A percentile compares a stretch with the other conserved stretches of the same genome.
Evolutionary conservation across 495 filamentous ascomycete species (phyloP).

Genomic region (Penicillium silybi): DNA sequence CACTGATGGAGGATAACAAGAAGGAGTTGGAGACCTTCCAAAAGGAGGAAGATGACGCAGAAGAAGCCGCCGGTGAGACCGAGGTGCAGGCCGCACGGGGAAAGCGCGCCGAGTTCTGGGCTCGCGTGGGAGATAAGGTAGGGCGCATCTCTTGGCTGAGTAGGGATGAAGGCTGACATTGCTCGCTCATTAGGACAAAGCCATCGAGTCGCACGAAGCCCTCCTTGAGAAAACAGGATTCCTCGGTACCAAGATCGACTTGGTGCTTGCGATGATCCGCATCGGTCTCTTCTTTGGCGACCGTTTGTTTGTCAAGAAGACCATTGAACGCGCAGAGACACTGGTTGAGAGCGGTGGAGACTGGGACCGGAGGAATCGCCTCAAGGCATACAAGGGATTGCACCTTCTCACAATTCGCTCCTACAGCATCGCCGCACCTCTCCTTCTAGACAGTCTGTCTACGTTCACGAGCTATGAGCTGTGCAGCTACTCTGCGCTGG

Average conservation of each 20-base stretch:
- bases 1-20: conserved; percentile 81
- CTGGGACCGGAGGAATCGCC: conserved; percentile 95
- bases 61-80: conserved; percentile 92
- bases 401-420: conserved; percentile 88
- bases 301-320: conserved; percentile 84
- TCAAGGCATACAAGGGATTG: conserved; percentile 97
- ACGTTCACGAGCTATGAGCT: conserved; percentile 99
- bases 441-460: conserved; percentile 91
- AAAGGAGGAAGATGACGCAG: conserved; percentile 92
- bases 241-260: conserved; percentile 92
- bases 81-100: conserved; percentile 89
- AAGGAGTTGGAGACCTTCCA: conserved; percentile 86
- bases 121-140: conserved; percentile 93
- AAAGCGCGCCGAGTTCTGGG: conserved; percentile 94
- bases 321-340: conserved; percentile 81
- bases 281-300: conserved; percentile 95
- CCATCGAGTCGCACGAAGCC: conserved; percentile 83
- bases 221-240: conserved; percentile 92
- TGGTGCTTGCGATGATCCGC: conserved; percentile 92
- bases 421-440: conserved; percentile 82
- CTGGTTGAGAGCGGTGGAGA: conserved; percentile 93
- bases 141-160: conserved; percentile 9
- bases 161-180: neutral
- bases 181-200: conserved; percentile 66
- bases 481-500: conserved; percentile 89